Base-by-base conservation (phyloP, 2,329 filamentous ascomycete genomes). In the Xylogone sp. region DNA sequence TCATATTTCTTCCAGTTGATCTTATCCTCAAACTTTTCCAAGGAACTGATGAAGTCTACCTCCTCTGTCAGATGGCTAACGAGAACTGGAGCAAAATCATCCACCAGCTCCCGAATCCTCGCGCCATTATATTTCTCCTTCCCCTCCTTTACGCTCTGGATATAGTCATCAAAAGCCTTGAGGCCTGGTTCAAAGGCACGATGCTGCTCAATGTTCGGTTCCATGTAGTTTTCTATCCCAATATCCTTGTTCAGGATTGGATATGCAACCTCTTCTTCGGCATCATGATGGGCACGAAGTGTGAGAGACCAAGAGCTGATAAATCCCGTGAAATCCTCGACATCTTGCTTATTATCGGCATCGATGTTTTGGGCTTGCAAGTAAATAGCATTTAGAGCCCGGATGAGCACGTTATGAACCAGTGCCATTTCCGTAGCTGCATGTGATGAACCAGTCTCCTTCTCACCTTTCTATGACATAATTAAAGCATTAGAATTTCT, bases 171-270 rank as follows among this genome's bases (percentile, higher is more conserved):
- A 22, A 70, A 70, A 1, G 46, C 46, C 0, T 64, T 58, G 2
- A 76, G 49, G 0, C 71, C 71, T 1, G 56, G 57, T 16, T 68
- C 62, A 51, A 76, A 75, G 1, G 61, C 59, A 8, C 64, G 60
- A 53, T 75, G 73, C 48, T 76, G 71, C 18, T 67, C 65, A 2
- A 75, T 60, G 53, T 72, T 75, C 43, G 52, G 58, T 13, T 71
- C 69, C 71, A 75, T 74, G 21, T 73, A 53, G 1, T 68, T 69
- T 39, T 61, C 56, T 10, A 68, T 64, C 0, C 66, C 70, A 3
- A 65, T 54, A 20, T 69, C 49, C 31, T 59, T 52, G 52, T 74
- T 68, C 10, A 75, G 62, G 2, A 60, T 58, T 0, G 71, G 69
- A 53, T 76, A 75, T 42, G 73, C 61, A 21, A 55, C 34, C 2